Conservation (phyloP, 352 stramenopile species). For the Phytopythium vexans region DNA sequence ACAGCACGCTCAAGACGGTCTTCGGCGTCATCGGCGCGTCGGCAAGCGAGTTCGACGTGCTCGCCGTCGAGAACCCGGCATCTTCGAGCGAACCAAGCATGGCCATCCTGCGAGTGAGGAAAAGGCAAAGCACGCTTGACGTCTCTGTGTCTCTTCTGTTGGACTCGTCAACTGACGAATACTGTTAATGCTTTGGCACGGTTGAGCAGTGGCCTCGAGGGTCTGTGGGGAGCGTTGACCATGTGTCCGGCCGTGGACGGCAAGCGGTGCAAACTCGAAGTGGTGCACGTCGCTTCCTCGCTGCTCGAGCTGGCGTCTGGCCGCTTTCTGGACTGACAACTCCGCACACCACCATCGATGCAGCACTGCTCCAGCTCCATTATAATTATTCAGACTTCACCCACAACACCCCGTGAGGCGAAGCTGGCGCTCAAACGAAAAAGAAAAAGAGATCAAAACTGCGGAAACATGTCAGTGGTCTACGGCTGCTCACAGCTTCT, state of each 20-base stretch:
- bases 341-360: background rate
- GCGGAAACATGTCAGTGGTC: too few relatives aligned
- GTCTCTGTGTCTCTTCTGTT: background rate
- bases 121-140: slow-evolving; percentile 19
- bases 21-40: slow-evolving; percentile 66
- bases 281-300: slow-evolving; percentile 53
- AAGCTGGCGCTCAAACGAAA: too few relatives aligned
- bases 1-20: slow-evolving; percentile 65
- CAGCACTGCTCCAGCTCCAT: too few relatives aligned
- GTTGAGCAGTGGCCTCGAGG: slow-evolving; percentile 43
- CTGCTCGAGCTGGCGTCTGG: slow-evolving; percentile 69
- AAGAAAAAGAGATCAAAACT: too few relatives aligned
- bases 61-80: slow-evolving; percentile 27
- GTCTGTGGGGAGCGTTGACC: slow-evolving; percentile 60
- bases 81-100: slow-evolving; percentile 40
- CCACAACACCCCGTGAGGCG: too few relatives aligned
- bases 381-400: too few relatives aligned
- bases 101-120: slow-evolving; percentile 58
- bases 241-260: slow-evolving; percentile 71
- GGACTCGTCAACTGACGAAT: too few relatives aligned
- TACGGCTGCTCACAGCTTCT: background rate
- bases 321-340: slow-evolving; percentile 32
- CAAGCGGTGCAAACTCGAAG: slow-evolving; percentile 59
- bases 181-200: background rate
- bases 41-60: slow-evolving; percentile 63